These are phyloP conservation scores for Blastosporella zonata DNA, from an alignment of 1,284 basidiomycete genomes.

Conservation along the genomic window DNA sequence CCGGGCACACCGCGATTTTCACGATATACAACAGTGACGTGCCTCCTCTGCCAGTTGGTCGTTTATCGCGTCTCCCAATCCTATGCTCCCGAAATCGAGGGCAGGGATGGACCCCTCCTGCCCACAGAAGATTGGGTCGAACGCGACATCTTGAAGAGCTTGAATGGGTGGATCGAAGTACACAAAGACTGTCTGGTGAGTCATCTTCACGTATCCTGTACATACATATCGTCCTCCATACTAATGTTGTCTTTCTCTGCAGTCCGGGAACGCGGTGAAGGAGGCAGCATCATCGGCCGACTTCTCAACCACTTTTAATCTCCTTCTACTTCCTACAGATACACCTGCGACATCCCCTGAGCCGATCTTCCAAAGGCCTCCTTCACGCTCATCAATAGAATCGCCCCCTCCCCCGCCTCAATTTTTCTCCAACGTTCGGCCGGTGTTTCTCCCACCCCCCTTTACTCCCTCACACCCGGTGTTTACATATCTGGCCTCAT, in stretches of 20 bases:
- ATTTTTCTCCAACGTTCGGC: conserved; percentile 46
- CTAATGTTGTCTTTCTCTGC: conserved; percentile 23
- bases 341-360: conserved; percentile 26
- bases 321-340: conserved; percentile 44
- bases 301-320: conserved; percentile 51
- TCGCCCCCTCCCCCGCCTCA: conserved; percentile 30
- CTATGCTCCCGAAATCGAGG: conserved; percentile 54
- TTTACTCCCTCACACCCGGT: conserved; percentile 73
- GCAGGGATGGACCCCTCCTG: conserved; percentile 63
- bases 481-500: conserved; percentile 59
- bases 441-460: conserved; percentile 70
- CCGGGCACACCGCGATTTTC: conserved; percentile 45
- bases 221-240: conserved; percentile 13
- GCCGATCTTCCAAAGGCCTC: conserved; percentile 23
- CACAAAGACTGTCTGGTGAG: conserved; percentile 65
- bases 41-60: conserved; percentile 61
- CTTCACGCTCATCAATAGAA: conserved; percentile 23
- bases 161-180: conserved; percentile 72
- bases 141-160: conserved; percentile 63
- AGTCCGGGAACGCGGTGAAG: conserved; percentile 49
- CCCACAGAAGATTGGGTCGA: conserved; percentile 76
- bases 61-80: conserved; percentile 71
- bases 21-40: conserved; percentile 64
- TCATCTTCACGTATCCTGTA: conserved; percentile 19
- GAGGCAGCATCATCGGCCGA: conserved; percentile 42